These are phyloP conservation scores for Gamarada debralockiae DNA, from an alignment of 495 filamentous ascomycete genomes.

Conservation along the genomic window DNA sequence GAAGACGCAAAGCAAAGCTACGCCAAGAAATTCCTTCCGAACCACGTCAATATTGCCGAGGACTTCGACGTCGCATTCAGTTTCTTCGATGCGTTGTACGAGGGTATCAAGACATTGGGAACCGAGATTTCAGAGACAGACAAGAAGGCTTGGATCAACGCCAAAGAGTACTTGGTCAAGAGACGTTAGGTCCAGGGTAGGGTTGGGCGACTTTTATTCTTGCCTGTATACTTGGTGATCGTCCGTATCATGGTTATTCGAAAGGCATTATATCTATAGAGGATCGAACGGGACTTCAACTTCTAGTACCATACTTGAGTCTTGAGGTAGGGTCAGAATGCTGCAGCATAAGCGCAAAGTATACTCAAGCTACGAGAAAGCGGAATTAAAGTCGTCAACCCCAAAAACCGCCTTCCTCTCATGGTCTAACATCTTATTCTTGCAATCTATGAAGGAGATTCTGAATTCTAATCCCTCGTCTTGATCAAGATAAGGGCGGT, in stretches of 20 bases:
- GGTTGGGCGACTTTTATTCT: constrained; percentile 21
- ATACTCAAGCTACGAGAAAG: background rate
- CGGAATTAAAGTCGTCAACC: constrained; percentile 5
- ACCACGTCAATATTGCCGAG: constrained; percentile 66
- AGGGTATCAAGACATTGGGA: constrained; percentile 61
- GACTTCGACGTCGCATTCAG: constrained; percentile 79
- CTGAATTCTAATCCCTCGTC: no score
- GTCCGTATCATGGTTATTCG: background rate
- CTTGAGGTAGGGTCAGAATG: background rate
- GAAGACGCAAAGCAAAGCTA: constrained; percentile 51
- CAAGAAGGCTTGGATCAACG: constrained; percentile 58
- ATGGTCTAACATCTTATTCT: no score
- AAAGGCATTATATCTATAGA: background rate
- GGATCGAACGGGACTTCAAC: background rate
- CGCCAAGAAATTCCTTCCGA: constrained; percentile 65
- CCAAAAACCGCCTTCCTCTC: no score
- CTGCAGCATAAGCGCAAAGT: background rate
- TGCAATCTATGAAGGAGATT: no score
- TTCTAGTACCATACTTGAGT: background rate
- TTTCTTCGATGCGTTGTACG: constrained; percentile 78
- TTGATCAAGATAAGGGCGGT: no score
- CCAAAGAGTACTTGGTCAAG: constrained; percentile 58
- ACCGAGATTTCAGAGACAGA: constrained; percentile 55
- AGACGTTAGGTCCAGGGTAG: constrained; percentile 32
- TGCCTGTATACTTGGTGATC: background rate